Evolutionary conservation across 2,329 filamentous ascomycete species (phyloP).

Genomic region (Neonectria coccinea): DNA sequence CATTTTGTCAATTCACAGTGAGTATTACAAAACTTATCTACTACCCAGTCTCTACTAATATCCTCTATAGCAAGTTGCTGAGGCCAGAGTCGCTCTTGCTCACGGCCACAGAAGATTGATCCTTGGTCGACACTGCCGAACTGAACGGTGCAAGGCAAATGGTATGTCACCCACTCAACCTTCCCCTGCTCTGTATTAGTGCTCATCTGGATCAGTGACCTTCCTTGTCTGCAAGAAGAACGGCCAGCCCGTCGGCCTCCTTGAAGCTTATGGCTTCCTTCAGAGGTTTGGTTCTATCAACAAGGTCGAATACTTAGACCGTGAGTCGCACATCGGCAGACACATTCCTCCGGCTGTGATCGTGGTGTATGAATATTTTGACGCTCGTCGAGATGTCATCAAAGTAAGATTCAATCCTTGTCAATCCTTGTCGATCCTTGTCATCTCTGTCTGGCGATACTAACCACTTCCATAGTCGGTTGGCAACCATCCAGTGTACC

Average conservation of each 20-base stretch:
- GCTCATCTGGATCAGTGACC: conserved; percentile 55
- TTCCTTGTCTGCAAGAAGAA: conserved; percentile 59
- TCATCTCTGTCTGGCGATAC: background rate
- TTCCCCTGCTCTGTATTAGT: background rate
- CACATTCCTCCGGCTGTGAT: conserved; percentile 55
- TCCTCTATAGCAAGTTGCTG: conserved; percentile 55
- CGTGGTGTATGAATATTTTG: conserved; percentile 64
- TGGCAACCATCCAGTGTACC: conserved; percentile 5
- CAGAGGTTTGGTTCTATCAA: conserved; percentile 57
- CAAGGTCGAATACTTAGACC: conserved; percentile 53
- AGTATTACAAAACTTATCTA: conserved; percentile 41
- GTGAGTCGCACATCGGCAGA: conserved; percentile 49
- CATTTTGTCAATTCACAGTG: conserved; percentile 73
- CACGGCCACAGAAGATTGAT: conserved; percentile 62
- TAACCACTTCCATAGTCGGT: conserved; percentile 5
- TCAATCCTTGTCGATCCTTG: background rate
- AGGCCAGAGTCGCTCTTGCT: conserved; percentile 62
- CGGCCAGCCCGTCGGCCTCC: conserved; percentile 51
- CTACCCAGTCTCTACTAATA: conserved; percentile 40
- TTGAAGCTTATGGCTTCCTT: conserved; percentile 60
- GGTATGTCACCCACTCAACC: conserved; percentile 54
- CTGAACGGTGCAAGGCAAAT: conserved; percentile 70
- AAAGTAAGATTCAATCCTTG: conserved; percentile 53
- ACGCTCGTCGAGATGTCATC: conserved; percentile 62
- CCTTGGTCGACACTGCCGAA: conserved; percentile 68